Evolutionary conservation across 495 filamentous ascomycete genomes (phyloP), one percentile per base, ranked within the genome.

Genomic region (Penicillium waksmanii): DNA sequence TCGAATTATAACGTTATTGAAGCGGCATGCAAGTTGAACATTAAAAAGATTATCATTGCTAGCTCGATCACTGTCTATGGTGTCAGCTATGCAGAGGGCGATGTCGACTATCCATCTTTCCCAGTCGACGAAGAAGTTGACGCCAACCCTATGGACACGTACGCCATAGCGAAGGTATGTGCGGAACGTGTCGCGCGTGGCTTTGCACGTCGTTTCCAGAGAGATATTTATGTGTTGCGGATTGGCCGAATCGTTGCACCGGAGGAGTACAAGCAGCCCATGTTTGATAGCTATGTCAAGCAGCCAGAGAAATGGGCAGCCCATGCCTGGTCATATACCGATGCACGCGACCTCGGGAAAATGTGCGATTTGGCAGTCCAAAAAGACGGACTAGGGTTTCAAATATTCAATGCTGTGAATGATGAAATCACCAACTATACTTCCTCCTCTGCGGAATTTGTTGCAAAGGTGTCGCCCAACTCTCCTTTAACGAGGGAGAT

Each of bases 351-450:
- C 57, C 61, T 88, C 18, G 85, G 83, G 3, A 77, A 82, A 68
- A 86, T 88, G 55, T 85, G 80, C 63, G 73, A 84, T 61, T 64
- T 81, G 19, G 73, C 69, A 33, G 73, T 84, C 15, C 17, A 71
- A 51, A 82, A 78, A 60, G 74, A 73, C 62, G 81, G 80, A 1
- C 61, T 86, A 13, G 84, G 82, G 1, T 86, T 85, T 54, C 82
- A 86, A 64, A 68, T 85, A 0, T 86, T 87, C 72, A 87, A 87
- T 65, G 84, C 82, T 38, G 82, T 80, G 3, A 87, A 86, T 65
- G 78, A 84, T 70, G 80, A 78, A 6, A 85, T 85, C 35, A 85
- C 84, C 6, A 70, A 69, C 43, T 64, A 66, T 13, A 55, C 53
- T 23, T 62, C 65, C 23, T 75, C 80, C 23, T 82, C 81, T 7